Evolutionary conservation across 192 early-diverging fungal species (phyloP).

Genomic region (Phycomyces blakesleeanus): DNA sequence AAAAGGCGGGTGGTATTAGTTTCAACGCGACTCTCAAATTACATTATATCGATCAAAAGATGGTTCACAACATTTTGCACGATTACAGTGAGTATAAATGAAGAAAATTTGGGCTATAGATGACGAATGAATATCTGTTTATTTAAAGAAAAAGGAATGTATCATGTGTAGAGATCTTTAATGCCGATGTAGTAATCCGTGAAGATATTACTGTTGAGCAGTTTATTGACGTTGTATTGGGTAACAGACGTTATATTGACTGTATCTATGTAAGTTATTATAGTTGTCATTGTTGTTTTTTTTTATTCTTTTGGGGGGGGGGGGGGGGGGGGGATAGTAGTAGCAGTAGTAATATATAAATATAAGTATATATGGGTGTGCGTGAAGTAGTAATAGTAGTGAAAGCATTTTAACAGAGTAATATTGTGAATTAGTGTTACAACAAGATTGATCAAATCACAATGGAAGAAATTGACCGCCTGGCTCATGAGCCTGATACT

Average conservation of each 20-base stretch:
- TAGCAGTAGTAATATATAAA: too few species aligned
- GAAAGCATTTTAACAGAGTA: neutral
- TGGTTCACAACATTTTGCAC: constrained; percentile 93
- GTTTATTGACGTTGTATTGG: constrained; percentile 98
- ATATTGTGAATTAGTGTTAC: constrained; percentile 49
- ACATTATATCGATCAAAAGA: constrained; percentile 80
- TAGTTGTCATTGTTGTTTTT: too few species aligned
- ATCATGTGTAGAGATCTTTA: constrained; percentile 82
- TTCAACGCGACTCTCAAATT: constrained; percentile 91
- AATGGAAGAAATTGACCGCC: constrained; percentile 89
- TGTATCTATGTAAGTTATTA: constrained; percentile 85
- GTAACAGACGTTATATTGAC: constrained; percentile 94
- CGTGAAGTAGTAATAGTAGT: too few species aligned
- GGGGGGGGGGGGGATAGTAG: too few species aligned
- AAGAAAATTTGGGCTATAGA: too few species aligned
- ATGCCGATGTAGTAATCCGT: constrained; percentile 94
- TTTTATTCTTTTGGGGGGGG: too few species aligned
- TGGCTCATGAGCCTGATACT: constrained; percentile 87
- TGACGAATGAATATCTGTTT: neutral
- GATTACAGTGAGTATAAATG: constrained; percentile 68
- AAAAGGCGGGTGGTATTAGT: constrained; percentile 95
- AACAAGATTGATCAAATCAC: constrained; percentile 98
- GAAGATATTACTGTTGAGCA: constrained; percentile 96
- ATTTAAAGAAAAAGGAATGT: too few species aligned
- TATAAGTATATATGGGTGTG: too few species aligned